Base-by-base conservation (phyloP, 2,329 filamentous ascomycete genomes). In the Dactylellina haptotyla region DNA sequence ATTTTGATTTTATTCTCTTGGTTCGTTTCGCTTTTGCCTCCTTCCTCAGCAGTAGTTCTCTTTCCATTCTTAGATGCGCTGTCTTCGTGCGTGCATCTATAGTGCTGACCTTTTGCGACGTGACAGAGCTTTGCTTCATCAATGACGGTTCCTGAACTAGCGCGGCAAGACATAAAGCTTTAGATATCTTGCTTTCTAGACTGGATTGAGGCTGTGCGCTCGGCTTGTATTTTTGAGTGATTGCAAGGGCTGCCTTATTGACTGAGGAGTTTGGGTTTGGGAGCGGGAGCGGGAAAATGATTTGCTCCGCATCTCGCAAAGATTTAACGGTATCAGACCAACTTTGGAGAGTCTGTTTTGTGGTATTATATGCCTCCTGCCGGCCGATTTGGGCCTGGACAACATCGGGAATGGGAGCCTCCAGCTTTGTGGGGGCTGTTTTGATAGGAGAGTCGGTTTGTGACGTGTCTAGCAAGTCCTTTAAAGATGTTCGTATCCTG, bases 1-100 rank as follows among this genome's bases (percentile, higher is more conserved):
- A 87, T 81, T 97, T 99, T 80, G 91, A 96, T 85, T 99, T 99
- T 83, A 99, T 99, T 84, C 98, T 98, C 83, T 97, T 97, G 82
- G 99, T 92, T 23, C 95, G 89, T 82, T 93, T 96, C 5, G 93
- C 87, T 65, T 93, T 90, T 45, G 93, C 89, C 79, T 96, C 90
- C 81, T 98, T 94, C 9, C 93, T 87, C 78, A 96, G 97, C 76
- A 94, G 86, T 5, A 97, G 83, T 78, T 98, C 94, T 76, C 95
- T 86, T 75, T 91, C 88, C 80, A 88, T 89, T 10, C 95, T 89
- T 65, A 94, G 86, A 79, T 93, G 88, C 51, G 89, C 43, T n/a
- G 45, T 45, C 14, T 28, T 45, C 28, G 43, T 30, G 14, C 26
- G 46, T 32, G 34, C 14, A 25, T 41, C 25, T 1, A 10, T 34